These are phyloP conservation scores for Nitzschia putrida DNA, from an alignment of 108 stramenopile genomes.

Conservation along the genomic window DNA sequence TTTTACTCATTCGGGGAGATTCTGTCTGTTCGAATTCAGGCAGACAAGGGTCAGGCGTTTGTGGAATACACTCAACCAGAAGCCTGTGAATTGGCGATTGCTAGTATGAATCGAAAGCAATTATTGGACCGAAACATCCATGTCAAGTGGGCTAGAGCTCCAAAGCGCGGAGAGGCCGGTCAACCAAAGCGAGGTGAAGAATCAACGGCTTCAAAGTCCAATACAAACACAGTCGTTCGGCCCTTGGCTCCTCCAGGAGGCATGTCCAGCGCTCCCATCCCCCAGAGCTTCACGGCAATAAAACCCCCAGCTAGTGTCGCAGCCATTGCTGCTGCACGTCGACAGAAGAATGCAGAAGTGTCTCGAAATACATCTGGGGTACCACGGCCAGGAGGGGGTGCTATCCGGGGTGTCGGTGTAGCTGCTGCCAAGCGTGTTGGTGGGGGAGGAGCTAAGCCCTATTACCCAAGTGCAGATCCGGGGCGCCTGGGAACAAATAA, in stretches of 20 bases:
- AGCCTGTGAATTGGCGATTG: slow-evolving; percentile 82
- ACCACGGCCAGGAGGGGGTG: slow-evolving; percentile 73
- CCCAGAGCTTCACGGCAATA: slow-evolving; percentile 25
- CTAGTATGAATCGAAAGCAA: slow-evolving; percentile 63
- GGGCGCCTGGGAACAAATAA: slow-evolving; percentile 58
- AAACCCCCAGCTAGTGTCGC: slow-evolving; percentile 53
- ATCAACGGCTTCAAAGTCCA: neutral
- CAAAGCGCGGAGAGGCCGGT: slow-evolving; percentile 73
- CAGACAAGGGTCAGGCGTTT: slow-evolving; percentile 75
- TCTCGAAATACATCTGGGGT: slow-evolving; percentile 34
- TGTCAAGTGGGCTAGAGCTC: slow-evolving; percentile 85
- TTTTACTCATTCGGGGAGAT: slow-evolving; percentile 89
- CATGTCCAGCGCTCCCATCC: slow-evolving; percentile 24
- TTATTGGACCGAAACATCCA: slow-evolving; percentile 57
- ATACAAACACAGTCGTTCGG: slow-evolving; percentile 4
- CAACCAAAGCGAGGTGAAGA: slow-evolving; percentile 35
- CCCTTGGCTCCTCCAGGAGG: slow-evolving; percentile 54
- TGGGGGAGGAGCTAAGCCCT: slow-evolving; percentile 54
- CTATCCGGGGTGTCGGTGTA: slow-evolving; percentile 62
- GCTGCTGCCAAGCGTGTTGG: slow-evolving; percentile 37
- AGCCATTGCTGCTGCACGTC: slow-evolving; percentile 50
- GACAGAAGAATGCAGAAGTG: slow-evolving; percentile 20
- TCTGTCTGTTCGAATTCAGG: slow-evolving; percentile 76
- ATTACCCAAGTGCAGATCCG: slow-evolving; percentile 85
- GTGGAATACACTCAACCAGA: slow-evolving; percentile 89